Conservation (phyloP, 108 stramenopile species). For the Phaeodactylum tricornutum region DNA sequence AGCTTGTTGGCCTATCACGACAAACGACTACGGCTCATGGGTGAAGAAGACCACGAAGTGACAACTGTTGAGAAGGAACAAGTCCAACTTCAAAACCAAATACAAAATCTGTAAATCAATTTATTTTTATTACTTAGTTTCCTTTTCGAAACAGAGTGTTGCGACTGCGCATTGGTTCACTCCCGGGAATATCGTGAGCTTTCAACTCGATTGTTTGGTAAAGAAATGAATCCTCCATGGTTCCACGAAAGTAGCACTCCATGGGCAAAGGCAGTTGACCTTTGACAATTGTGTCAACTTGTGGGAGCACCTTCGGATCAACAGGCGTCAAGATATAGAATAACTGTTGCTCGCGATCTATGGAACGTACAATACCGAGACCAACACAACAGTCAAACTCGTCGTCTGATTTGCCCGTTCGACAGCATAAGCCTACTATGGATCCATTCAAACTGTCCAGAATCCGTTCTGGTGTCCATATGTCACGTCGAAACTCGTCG, state of each 20-base stretch:
- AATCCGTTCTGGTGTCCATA: constrained; percentile 3
- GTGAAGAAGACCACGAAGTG: not conserved
- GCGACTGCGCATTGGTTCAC: no score
- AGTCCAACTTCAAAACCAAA: no score
- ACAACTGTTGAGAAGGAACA: no score
- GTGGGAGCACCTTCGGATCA: constrained; percentile 14
- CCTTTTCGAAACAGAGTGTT: no score
- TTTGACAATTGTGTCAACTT: constrained; percentile 29
- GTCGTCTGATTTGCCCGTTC: constrained; percentile 4
- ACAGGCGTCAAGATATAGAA: constrained; percentile 70
- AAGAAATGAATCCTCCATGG: no score
- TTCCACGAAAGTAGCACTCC: no score
- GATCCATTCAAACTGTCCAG: constrained; percentile 38
- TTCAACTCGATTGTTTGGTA: no score
- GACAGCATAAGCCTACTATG: constrained; percentile 61
- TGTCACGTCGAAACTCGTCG: constrained; percentile 13
- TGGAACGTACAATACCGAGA: constrained; percentile 67
- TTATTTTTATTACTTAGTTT: no score
- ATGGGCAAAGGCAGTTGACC: constrained; percentile 54
- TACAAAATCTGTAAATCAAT: no score
- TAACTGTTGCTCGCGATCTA: constrained; percentile 39
- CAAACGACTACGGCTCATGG: constrained; percentile 35
- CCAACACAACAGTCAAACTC: constrained; percentile 42
- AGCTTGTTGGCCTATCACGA: constrained; percentile 82
- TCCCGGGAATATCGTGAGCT: no score